phyloP scores from a whole-genome alignment of 2,329 filamentous ascomycete genomes.

The Claviceps citrina region DNA sequence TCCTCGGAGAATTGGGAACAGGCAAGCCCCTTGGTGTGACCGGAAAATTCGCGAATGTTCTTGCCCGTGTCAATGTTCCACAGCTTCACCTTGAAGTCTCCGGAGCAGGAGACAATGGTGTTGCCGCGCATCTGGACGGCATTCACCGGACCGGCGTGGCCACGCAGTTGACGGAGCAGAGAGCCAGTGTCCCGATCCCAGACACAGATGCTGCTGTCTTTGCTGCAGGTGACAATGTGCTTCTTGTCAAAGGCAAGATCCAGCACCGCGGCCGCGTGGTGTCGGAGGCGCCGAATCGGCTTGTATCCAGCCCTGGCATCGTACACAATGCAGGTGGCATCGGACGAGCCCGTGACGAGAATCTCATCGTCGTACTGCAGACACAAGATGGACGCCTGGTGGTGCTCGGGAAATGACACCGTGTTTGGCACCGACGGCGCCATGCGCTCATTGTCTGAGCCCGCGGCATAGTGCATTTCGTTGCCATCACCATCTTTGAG shows the following conservation, averaged over 20 bases:
- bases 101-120: conserved; percentile 81
- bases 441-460: conserved; percentile 31
- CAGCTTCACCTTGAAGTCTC: conserved; percentile 82
- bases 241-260: conserved; percentile 86
- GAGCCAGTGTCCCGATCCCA: conserved; percentile 75
- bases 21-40: conserved; percentile 83
- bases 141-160: conserved; percentile 86
- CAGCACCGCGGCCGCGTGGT: conserved; percentile 76
- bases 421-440: conserved; percentile 36
- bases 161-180: conserved; percentile 63
- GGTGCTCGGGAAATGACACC: conserved; percentile 49
- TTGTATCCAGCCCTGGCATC: conserved; percentile 63
- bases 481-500: conserved; percentile 36
- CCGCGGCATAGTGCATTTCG: conserved; percentile 39
- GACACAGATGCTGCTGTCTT: conserved; percentile 84
- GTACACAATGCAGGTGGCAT: conserved; percentile 83
- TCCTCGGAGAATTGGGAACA: conserved; percentile 95
- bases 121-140: conserved; percentile 90
- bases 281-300: conserved; percentile 61
- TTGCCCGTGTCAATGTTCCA: conserved; percentile 88
- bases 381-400: conserved; percentile 86
- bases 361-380: conserved; percentile 88
- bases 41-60: conserved; percentile 77
- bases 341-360: conserved; percentile 87
- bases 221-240: conserved; percentile 93